Evolutionary conservation across 176 grass and related monocot genomes (phyloP).

Genomic region (Musa schizocarpa): DNA sequence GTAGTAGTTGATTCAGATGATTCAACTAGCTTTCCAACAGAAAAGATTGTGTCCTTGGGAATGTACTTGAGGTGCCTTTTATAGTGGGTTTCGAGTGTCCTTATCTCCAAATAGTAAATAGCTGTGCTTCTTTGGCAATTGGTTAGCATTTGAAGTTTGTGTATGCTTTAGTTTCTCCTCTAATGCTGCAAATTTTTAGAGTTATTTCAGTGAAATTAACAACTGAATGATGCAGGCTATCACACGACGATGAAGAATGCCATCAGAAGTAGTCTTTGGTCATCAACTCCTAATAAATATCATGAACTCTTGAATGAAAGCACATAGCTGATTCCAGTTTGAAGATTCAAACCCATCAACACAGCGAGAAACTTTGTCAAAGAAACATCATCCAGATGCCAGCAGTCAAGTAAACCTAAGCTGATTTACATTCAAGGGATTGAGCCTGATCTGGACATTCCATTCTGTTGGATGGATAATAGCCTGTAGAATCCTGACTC

Average conservation of each 20-base stretch:
- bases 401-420: constrained; percentile 27
- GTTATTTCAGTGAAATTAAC: not conserved
- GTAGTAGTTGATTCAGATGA: no score
- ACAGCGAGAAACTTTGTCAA: not conserved
- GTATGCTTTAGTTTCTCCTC: no score
- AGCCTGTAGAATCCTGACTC: constrained; percentile 63
- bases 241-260: constrained; percentile 59
- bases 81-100: no score
- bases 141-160: no score
- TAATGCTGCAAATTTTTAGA: no score
- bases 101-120: no score
- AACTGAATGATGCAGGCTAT: constrained; percentile 15
- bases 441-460: no score
- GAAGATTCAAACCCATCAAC: constrained; percentile 13
- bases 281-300: not conserved
- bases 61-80: no score
- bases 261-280: constrained; percentile 43
- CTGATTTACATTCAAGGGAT: constrained; percentile 74
- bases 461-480: constrained; percentile 77
- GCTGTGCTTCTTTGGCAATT: no score
- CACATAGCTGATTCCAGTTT: constrained; percentile 1
- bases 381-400: not conserved
- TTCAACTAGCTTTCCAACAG: no score
- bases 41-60: no score
- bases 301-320: constrained; percentile 12